These are phyloP conservation scores for Hyaloscypha hepaticicola DNA, from an alignment of 495 filamentous ascomycete species.

Conservation along the genomic window DNA sequence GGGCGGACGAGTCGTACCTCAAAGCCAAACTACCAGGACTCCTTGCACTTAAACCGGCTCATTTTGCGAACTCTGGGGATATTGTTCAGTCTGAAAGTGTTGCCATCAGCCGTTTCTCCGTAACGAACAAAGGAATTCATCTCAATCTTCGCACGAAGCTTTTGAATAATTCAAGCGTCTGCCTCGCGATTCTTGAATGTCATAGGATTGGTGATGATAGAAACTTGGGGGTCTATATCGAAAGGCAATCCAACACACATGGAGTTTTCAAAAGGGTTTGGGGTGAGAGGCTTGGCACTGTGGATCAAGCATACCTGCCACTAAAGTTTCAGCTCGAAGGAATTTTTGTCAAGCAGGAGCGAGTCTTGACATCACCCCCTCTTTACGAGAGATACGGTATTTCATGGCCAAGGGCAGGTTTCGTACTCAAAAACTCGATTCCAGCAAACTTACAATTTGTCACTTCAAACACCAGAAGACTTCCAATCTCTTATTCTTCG, in stretches of 20 bases:
- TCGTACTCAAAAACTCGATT: too few species aligned
- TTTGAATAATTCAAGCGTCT: neutral
- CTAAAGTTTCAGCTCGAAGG: neutral
- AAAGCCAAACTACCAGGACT: neutral
- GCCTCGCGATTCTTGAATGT: neutral
- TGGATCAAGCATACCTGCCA: neutral
- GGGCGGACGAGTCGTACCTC: neutral
- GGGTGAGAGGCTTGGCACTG: neutral
- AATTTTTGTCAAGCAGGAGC: neutral
- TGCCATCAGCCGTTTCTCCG: neutral
- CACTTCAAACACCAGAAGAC: too few species aligned
- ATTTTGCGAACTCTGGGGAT: neutral
- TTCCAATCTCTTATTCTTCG: too few species aligned
- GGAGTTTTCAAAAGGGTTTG: neutral
- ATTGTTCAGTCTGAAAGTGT: neutral
- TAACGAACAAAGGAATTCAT: constrained; percentile 3
- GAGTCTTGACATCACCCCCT: neutral
- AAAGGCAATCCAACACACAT: neutral
- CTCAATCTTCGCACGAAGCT: neutral
- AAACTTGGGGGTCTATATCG: neutral
- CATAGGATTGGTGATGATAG: neutral
- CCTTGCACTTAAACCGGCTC: neutral
- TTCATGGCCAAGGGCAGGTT: too few species aligned
- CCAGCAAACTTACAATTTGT: too few species aligned
- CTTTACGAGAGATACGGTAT: neutral